Evolutionary conservation across 306 rosid species (phyloP), one percentile per base, ranked within the genome.

Genomic region (Myrica gale): DNA sequence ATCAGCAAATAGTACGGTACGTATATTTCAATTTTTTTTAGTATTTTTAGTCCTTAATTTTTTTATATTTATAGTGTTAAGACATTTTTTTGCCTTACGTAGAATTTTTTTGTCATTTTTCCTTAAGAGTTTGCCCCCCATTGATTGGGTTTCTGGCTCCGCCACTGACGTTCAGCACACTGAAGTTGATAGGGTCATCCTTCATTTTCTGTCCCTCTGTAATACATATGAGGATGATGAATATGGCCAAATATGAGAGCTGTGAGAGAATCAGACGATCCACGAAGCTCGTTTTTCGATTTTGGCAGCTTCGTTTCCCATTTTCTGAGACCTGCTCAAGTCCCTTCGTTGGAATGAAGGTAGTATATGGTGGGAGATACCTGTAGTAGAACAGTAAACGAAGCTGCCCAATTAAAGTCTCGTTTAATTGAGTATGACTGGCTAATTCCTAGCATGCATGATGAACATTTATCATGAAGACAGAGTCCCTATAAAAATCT

Each of bases 181-280:
- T 91, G n/a, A 91, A 91, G 77, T 91, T 93, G 78, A 94, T 87
- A 2, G 93, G 93, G 51, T 91, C 98, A 8, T 89, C 82, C 73
- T 70, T 91, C 51, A 16, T 26, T 26, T 26, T 26, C 32, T 26
- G 32, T 26, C 32, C 32, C 32, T 26, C 32, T 26, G 32, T 26
- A 26, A 26, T 26, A 1, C 32, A 26, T 26, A 26, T 26, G 32
- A 26, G 32, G 32, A 26, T 26, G 32, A 90, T 79, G 82, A 90
- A 91, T 45, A 90, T 80, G 20, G 71, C 84, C 53, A 94, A 17
- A 61, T 84, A 89, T 4, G 97, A 84, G 50, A 94, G 88, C 4
- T 85, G 87, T 41, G 98, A 91, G 52, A 91, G 78, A 16, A 78
- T 7, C 54, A 83, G 51, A 67, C 56, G 43, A 21, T 87, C 87